phyloP scores from a whole-genome alignment of 257 asterid species.

The Osmanthus fragrans region DNA sequence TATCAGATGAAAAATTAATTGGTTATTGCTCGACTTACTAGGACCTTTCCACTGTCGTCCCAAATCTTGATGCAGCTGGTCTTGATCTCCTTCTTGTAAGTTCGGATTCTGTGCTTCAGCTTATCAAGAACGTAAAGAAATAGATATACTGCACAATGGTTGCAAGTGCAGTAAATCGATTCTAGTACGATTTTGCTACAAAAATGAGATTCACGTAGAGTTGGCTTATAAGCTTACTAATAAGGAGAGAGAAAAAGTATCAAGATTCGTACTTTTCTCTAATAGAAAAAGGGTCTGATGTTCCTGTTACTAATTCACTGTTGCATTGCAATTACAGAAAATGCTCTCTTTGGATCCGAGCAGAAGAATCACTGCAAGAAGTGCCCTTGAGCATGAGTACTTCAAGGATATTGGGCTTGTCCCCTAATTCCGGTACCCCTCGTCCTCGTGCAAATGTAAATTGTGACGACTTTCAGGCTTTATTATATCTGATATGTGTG shows the following conservation, averaged over 20 bases:
- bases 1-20: not conserved
- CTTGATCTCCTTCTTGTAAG: conserved; percentile 87
- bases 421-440: conserved; percentile 39
- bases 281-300: conserved; percentile 1
- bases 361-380: conserved; percentile 87
- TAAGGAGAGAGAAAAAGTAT: not conserved
- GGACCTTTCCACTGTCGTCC: conserved; percentile 77
- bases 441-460: conserved; percentile 55
- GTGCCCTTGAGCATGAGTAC: conserved; percentile 87
- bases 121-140: too few species aligned
- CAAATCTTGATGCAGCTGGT: conserved; percentile 73
- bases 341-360: conserved; percentile 88
- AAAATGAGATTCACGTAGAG: not conserved
- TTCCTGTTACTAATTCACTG: conserved; percentile 13
- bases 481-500: not conserved
- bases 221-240: not conserved
- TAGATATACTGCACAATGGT: too few species aligned
- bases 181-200: not conserved
- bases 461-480: conserved; percentile 30
- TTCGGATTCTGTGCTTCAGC: conserved; percentile 21
- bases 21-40: conserved; percentile 34
- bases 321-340: conserved; percentile 38
- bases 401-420: conserved; percentile 76
- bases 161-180: too few species aligned
- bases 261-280: not conserved